Base-by-base conservation (phyloP, 2,329 filamentous ascomycete species). In the Diaporthe australafricana region DNA sequence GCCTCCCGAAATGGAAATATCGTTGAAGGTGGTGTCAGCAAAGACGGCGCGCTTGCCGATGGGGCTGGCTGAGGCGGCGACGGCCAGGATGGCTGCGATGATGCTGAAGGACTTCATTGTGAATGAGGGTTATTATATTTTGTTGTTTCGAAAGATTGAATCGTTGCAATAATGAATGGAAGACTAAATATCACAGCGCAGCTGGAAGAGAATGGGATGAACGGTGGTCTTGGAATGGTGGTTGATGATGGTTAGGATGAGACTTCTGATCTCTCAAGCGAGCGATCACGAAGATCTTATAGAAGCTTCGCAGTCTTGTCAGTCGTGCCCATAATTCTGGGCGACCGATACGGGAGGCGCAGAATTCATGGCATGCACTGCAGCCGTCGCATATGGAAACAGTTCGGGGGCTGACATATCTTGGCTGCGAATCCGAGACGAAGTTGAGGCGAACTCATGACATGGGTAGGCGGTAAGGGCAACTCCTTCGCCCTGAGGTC, bases 1-100 rank as follows among this genome's bases (percentile, higher is more conserved):
- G 38, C 81, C 82, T 30, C 74, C 74, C 8, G 78, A 79, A 71
- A 83, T 83, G 55, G 81, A 81, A 73, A 84, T 78, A 48, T 77
- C 75, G 73, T 82, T 79, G 75, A 83, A 84, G 56, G 78, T 76
- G 53, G 77, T 72, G 20, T 77, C 74, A 6, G 76, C 75, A 63
- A 82, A 76, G 45, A 80, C 80, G 30, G 76, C 75, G 12, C 60
- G 60, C 60, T 48, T 63, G 60, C 60, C 45, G 17, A 63, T 63
- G 30, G 60, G 60, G 42, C 60, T 27, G 53, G 78, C 76, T 25
- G 74, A 48, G 47, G 76, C 74, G 35, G 78, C 72, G 30, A 68
- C 71, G 50, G 70, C 70, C 30, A 77, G 70, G 42, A 66, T 40
- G 42, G 77, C 67, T 62, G 77, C 48, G 72, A 76, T 69, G 72